Percentiles rank a stretch among this genome's conserved stretches.
These are phyloP conservation scores for Glycyrrhiza uralensis DNA, from an alignment of 306 rosid species.

Conservation along the genomic window DNA sequence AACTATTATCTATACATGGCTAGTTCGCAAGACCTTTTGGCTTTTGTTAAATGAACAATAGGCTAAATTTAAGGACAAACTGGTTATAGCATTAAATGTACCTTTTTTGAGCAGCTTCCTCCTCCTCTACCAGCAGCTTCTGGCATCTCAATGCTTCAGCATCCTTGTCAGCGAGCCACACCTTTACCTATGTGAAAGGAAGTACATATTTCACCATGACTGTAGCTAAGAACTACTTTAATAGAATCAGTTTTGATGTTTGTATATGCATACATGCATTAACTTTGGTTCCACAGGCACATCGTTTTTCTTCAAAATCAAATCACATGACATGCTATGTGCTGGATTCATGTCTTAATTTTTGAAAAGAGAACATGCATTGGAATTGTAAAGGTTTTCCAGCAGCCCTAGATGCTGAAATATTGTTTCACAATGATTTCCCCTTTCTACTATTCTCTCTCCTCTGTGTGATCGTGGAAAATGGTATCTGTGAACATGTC, in stretches of 20 bases:
- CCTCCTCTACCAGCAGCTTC: slow-evolving; percentile 86
- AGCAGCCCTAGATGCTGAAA: not conserved
- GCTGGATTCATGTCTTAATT: not conserved
- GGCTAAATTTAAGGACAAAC: slow-evolving; percentile 2
- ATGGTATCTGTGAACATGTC: not conserved
- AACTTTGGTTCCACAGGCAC: not conserved
- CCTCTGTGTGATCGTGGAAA: not conserved
- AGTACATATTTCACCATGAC: slow-evolving; percentile 25
- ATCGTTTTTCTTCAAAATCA: slow-evolving; percentile 1
- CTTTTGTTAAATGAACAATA: slow-evolving; percentile 4
- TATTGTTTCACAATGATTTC: not conserved
- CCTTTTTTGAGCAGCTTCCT: slow-evolving; percentile 96
- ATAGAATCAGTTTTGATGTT: not conserved
- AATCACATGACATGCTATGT: not conserved
- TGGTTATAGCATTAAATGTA: slow-evolving; percentile 23
- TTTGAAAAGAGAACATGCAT: not conserved
- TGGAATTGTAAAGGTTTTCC: not conserved
- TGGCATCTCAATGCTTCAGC: slow-evolving; percentile 92
- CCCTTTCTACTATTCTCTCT: not conserved
- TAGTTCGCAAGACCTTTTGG: slow-evolving; percentile 16
- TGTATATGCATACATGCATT: not conserved
- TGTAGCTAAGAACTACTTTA: not conserved
- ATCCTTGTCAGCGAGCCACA: slow-evolving; percentile 87
- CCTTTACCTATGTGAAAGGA: slow-evolving; percentile 54
- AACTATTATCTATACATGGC: not conserved